Evolutionary conservation across 2,329 filamentous ascomycete species (phyloP).

Genomic region (Cercospora berteroae): DNA sequence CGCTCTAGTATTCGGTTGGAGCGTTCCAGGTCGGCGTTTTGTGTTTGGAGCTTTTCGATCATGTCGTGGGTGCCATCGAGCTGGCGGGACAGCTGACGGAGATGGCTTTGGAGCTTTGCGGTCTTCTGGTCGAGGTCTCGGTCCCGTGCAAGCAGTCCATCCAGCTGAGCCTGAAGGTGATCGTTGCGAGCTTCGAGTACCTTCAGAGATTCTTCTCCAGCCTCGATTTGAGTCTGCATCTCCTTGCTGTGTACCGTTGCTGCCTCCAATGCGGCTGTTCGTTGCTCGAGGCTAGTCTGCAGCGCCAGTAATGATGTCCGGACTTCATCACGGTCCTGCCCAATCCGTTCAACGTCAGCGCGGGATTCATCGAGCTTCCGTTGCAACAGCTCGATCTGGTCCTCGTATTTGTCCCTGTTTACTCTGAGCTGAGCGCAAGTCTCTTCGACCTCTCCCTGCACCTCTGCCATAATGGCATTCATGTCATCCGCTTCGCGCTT

Average conservation of each 20-base stretch:
- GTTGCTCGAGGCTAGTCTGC: background rate
- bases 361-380: background rate
- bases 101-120: background rate
- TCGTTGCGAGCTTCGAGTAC: background rate
- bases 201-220: background rate
- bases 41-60: background rate
- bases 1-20: background rate
- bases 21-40: background rate
- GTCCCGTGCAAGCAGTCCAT: background rate
- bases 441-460: background rate
- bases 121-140: background rate
- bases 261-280: background rate
- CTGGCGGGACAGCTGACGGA: background rate
- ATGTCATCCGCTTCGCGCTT: too few species aligned
- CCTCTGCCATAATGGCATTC: too few species aligned
- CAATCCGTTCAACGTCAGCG: background rate
- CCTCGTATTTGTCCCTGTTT: background rate
- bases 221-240: background rate
- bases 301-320: background rate
- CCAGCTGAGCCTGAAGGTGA: background rate
- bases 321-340: background rate
- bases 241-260: background rate
- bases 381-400: background rate
- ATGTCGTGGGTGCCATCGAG: background rate
- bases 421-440: background rate